Base-by-base conservation (phyloP, 208 protist species). In the Acanthamoeba castellanii region DNA sequence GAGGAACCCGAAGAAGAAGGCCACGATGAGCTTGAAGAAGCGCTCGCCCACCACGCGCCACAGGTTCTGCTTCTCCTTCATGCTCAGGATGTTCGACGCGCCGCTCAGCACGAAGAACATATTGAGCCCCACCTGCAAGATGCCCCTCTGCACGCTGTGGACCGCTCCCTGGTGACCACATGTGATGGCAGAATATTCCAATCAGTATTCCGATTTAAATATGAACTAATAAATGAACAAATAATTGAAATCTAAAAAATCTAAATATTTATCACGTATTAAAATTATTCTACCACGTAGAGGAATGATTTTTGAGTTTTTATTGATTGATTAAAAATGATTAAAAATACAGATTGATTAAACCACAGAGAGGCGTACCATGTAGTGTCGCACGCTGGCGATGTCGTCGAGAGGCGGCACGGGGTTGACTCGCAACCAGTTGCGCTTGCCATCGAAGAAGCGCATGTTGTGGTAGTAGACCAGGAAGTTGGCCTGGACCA, bases 391-490 rank as follows among this genome's bases (percentile, higher is more conserved):
- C 9, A 87, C 78, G 20, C 20, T 30, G 50, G 50, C 14, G 22
- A 61, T 30, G 78, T 87, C 78, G 78, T 87, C 78, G 47, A 87
- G 45, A 37, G 50, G 25, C 3, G 78, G 20, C n/a, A 87, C 25
- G n/a, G 87, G 52, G 9, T 22, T 18, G 34, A 74, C 66, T 32
- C 61, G 66, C 57, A 92, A 14, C 87, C 87, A 92, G 66, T 92
- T 92, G 30, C 52, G 57, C 42, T 76, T 70, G 87, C 87, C 87
- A 42, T 92, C 87, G 34, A 92, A 92, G 59, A 76, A 76, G 61
- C 61, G 61, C 57, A 92, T 70, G 87, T 76, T 78, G 87, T 92
- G 87, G 66, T 92, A 92, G 87, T 78, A 92, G 57, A 70, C 57
- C 18, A 92, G 59, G 25, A 92, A 78, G 87, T 92, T 70, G 45